phyloP scores from a whole-genome alignment of 352 stramenopile species.

The Elongisporangium prolatum region DNA sequence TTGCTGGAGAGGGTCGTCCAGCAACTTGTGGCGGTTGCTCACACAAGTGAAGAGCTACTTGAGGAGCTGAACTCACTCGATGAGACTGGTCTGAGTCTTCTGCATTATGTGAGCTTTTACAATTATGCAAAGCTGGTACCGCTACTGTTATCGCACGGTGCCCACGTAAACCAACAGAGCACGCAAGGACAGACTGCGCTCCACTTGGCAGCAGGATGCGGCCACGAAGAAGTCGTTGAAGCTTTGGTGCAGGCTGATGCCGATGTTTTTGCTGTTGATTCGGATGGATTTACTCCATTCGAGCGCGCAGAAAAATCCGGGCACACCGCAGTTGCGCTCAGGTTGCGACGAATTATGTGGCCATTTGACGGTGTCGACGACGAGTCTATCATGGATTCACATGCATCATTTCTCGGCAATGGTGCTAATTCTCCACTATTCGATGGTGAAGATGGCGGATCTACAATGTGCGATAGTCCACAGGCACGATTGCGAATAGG shows the following conservation, averaged over 20 bases:
- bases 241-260: constrained; percentile 57
- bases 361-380: not conserved
- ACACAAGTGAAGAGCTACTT: constrained; percentile 75
- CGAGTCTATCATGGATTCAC: not conserved
- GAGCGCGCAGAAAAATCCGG: constrained; percentile 79
- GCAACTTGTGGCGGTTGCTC: constrained; percentile 73
- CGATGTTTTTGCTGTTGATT: constrained; percentile 60
- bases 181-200: constrained; percentile 79
- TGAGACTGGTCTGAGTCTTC: constrained; percentile 76
- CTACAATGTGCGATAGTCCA: too few relatives aligned
- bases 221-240: constrained; percentile 57
- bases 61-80: constrained; percentile 87
- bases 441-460: too few relatives aligned
- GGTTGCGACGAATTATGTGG: constrained; percentile 41
- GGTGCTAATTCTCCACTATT: too few relatives aligned
- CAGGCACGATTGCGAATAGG: too few relatives aligned
- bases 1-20: constrained; percentile 80
- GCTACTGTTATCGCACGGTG: constrained; percentile 73
- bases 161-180: constrained; percentile 81
- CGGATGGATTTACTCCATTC: constrained; percentile 63
- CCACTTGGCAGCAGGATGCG: constrained; percentile 79
- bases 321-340: constrained; percentile 37
- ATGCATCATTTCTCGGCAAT: not conserved
- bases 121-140: constrained; percentile 80
- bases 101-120: constrained; percentile 91